These are phyloP conservation scores for Neophaeococcomyces aloes DNA, from an alignment of 2,329 filamentous ascomycete genomes.

Conservation along the genomic window DNA sequence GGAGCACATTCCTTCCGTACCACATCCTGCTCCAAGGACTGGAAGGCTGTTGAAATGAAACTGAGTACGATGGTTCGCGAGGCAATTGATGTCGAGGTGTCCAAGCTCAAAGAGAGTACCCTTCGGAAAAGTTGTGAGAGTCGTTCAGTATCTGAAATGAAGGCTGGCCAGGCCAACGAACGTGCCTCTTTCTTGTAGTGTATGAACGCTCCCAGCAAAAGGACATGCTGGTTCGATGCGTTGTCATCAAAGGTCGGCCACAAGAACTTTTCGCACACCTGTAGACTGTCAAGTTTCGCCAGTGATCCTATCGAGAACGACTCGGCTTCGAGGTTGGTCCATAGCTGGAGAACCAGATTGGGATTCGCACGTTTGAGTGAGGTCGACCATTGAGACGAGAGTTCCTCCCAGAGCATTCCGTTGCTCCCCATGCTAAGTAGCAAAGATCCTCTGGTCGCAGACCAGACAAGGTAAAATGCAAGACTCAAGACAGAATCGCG, in stretches of 20 bases:
- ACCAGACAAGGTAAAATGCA: conserved; percentile 54
- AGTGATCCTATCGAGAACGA: conserved; percentile 68
- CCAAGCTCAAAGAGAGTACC: conserved; percentile 74
- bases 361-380: conserved; percentile 38
- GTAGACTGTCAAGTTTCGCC: conserved; percentile 75
- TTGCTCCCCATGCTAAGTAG: conserved; percentile 3
- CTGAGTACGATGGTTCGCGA: conserved; percentile 74
- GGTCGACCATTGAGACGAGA: conserved; percentile 57
- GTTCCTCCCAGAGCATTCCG: conserved; percentile 45
- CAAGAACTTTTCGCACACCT: conserved; percentile 84
- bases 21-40: conserved; percentile 78
- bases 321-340: conserved; percentile 76
- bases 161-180: conserved; percentile 74
- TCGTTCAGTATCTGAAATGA: conserved; percentile 63
- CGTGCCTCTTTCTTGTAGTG: conserved; percentile 83
- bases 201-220: conserved; percentile 73
- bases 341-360: conserved; percentile 72
- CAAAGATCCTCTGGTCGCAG: conserved; percentile 29
- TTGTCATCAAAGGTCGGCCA: conserved; percentile 90
- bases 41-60: conserved; percentile 85
- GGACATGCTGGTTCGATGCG: conserved; percentile 81
- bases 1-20: conserved; percentile 95
- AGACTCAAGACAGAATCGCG: no score
- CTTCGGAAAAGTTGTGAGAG: conserved; percentile 87
- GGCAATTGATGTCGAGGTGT: conserved; percentile 52